Evolutionary conservation across 495 filamentous ascomycete genomes (phyloP).

Genomic region (Entonaema liquescens): DNA sequence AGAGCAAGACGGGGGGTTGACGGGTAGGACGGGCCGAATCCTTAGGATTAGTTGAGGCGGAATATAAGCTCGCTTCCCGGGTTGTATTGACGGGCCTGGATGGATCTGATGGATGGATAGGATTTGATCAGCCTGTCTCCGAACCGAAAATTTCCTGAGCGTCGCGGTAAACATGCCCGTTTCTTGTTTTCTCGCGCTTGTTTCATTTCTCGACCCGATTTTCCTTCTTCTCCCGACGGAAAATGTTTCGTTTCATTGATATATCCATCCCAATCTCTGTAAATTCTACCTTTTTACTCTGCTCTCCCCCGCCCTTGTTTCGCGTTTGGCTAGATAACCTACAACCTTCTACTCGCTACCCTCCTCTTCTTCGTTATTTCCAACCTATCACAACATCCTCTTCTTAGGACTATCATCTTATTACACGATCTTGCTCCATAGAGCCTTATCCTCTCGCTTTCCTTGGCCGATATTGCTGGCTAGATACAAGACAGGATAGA

Average conservation of each 20-base stretch:
- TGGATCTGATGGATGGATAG: conserved; percentile 40
- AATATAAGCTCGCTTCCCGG: conserved; percentile 39
- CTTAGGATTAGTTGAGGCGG: conserved; percentile 40
- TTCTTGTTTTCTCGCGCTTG: conserved; percentile 42
- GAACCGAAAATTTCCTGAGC: conserved; percentile 25
- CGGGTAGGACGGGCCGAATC: conserved; percentile 41
- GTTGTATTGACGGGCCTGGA: conserved; percentile 37
- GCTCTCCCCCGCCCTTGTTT: conserved; percentile 20
- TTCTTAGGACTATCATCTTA: conserved; percentile 31
- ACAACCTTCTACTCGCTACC: conserved; percentile 11
- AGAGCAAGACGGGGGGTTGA: conserved; percentile 30
- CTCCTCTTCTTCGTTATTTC: conserved; percentile 10
- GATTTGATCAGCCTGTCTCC: conserved; percentile 38
- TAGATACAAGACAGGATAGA: conserved; percentile 30
- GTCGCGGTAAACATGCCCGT: conserved; percentile 38
- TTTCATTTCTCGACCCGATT: conserved; percentile 39
- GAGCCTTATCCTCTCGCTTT: conserved; percentile 17
- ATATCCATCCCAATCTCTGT: conserved; percentile 39
- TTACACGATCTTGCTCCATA: conserved; percentile 37
- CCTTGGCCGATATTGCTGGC: conserved; percentile 24
- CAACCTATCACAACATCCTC: conserved; percentile 32
- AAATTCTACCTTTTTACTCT: conserved; percentile 37
- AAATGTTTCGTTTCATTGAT: conserved; percentile 44
- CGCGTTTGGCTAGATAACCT: conserved; percentile 23
- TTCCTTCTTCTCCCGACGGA: conserved; percentile 25